Evolutionary conservation across 805 yeast species (phyloP).

Genomic region (Saturnispora silvae): DNA sequence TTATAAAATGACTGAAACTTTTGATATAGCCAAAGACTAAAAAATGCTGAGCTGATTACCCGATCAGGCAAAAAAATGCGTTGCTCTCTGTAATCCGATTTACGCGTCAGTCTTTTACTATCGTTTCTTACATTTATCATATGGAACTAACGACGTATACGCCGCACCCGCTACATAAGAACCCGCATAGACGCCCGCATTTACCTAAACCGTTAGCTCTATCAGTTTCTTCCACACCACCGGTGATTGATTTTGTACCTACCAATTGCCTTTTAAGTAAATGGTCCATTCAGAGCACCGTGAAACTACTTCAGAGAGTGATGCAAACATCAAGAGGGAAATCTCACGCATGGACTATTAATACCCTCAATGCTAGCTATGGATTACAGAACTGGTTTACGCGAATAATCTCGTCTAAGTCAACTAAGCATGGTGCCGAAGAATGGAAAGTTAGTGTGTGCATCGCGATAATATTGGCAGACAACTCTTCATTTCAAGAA

Average conservation of each 20-base stretch:
- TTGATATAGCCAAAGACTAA: too few relatives aligned
- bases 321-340: background rate
- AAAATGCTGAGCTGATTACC: too few relatives aligned
- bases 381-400: conserved; percentile 43
- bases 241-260: conserved; percentile 1
- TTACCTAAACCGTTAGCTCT: background rate
- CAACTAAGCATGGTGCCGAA: background rate
- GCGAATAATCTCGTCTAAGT: background rate
- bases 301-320: conserved; percentile 9
- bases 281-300: conserved; percentile 18
- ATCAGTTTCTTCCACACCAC: background rate
- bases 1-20: too few relatives aligned
- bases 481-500: conserved; percentile 1
- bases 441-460: background rate
- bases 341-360: background rate
- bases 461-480: conserved; percentile 2
- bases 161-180: background rate
- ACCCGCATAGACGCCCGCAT: background rate
- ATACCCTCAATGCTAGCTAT: conserved; percentile 31
- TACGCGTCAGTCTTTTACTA: too few relatives aligned
- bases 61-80: too few relatives aligned
- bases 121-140: too few relatives aligned
- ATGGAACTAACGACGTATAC: too few relatives aligned
- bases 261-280: conserved; percentile 20
- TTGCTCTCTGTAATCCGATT: too few relatives aligned